Percentiles rank a stretch among this genome's conserved stretches.
phyloP scores from a whole-genome alignment of 2,329 filamentous ascomycete genomes.

The Ramularia endophylla region DNA sequence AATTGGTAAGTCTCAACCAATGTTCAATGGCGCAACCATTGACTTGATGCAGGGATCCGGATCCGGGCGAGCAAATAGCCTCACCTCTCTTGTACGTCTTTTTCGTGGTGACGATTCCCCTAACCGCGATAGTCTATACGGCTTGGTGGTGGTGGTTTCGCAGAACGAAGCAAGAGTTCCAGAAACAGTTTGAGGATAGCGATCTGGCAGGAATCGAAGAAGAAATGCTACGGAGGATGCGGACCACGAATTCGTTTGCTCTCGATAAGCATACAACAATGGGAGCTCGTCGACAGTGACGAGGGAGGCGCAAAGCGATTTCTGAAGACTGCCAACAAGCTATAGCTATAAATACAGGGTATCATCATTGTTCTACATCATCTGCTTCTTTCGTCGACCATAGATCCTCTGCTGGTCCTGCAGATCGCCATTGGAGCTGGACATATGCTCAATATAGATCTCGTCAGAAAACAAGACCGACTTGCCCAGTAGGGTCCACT shows the following conservation, averaged over 20 bases:
- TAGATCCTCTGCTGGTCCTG: conserved; percentile 18
- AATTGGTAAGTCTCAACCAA: conserved; percentile 15
- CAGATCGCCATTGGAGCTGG: conserved; percentile 16
- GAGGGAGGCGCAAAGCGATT: no score
- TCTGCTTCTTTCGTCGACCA: conserved; percentile 8
- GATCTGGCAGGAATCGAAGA: conserved; percentile 26
- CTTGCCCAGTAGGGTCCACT: conserved; percentile 38
- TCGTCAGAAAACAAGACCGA: conserved; percentile 37
- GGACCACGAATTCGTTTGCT: conserved; percentile 22
- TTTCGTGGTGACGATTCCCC: conserved; percentile 29
- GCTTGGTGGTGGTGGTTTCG: conserved; percentile 28
- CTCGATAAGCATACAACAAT: conserved; percentile 14
- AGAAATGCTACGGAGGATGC: conserved; percentile 26
- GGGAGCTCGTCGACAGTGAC: conserved; percentile 5
- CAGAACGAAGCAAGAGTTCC: conserved; percentile 21
- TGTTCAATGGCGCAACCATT: no score
- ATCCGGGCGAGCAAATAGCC: conserved; percentile 19
- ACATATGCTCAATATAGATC: conserved; percentile 20
- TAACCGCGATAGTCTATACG: conserved; percentile 26
- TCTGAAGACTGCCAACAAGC: no score
- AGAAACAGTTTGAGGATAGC: conserved; percentile 21
- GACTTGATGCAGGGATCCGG: conserved; percentile 2
- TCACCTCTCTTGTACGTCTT: conserved; percentile 29
- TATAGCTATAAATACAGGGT: background rate
- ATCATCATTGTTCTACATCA: background rate